A percentile compares a stretch with the other conserved stretches of the same genome.
phyloP scores from a whole-genome alignment of 345 rosid species.

The Boechera divaricarpa region DNA sequence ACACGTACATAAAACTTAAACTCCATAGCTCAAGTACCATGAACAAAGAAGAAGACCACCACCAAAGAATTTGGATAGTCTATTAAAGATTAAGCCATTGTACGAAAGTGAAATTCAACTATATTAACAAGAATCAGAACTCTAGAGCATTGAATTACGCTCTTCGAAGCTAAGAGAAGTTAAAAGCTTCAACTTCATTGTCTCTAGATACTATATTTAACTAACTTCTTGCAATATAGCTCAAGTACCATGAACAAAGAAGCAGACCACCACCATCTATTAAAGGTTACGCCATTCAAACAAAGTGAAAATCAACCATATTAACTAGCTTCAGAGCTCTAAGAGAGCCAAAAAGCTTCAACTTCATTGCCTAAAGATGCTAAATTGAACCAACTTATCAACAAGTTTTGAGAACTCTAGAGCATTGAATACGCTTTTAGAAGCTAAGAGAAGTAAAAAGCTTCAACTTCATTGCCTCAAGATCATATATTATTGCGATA shows the following conservation, averaged over 20 bases:
- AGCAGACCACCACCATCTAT: background rate
- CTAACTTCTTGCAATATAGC: background rate
- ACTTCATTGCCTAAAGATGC: background rate
- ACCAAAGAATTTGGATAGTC: background rate
- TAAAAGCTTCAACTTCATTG: constrained; percentile 1
- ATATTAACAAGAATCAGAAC: background rate
- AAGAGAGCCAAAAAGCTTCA: background rate
- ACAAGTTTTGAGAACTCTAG: background rate
- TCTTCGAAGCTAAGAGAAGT: background rate
- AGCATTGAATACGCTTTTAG: background rate
- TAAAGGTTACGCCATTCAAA: background rate
- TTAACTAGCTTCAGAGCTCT: background rate
- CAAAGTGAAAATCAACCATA: background rate
- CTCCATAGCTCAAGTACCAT: background rate
- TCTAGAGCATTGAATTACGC: background rate
- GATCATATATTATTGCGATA: background rate
- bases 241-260: constrained; percentile 13
- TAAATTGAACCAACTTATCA: background rate
- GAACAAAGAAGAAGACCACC: background rate
- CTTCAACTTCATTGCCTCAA: constrained; percentile 7
- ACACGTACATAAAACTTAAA: background rate
- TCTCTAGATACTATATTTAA: background rate
- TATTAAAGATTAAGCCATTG: background rate
- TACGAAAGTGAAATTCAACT: background rate
- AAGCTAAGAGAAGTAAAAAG: background rate